Base-by-base conservation (phyloP, 2,329 filamentous ascomycete species). In the Neonectria coccinea region DNA sequence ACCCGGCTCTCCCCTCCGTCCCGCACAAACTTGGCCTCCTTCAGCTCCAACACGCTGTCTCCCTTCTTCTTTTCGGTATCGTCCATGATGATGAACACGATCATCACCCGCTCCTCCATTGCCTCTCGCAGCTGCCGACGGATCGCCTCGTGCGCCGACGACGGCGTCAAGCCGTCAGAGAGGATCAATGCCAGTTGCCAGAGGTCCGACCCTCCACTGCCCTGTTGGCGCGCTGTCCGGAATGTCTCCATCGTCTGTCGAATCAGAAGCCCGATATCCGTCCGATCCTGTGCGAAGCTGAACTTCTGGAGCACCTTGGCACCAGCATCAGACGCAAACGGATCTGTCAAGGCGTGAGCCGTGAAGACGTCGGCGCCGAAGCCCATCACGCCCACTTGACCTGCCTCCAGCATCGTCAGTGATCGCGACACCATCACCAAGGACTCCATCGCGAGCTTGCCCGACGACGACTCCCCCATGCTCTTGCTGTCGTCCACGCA, bases 81-180 rank as follows among this genome's bases (percentile, higher is more conserved):
- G 82, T 99, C 96, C 75, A 99, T 93, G 74, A 99, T 92, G 73
- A 99, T 93, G 78, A 99, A 99, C 6, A 99, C 95, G 67, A 98
- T 90, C 93, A 99, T 97, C 76, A 99, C 97, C 16, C 94, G 86
- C 80, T 97, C 93, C 78, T 97, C 94, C 74, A 94, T 89, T 1
- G 96, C 95, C 79, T 95, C 91, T 10, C 96, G 86, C 11, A 99
- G 89, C 22, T 98, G 85, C 5, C 93, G 85, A 16, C 92, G 87
- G 70, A 99, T 94, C 5, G 88, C 85, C 18, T 94, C 92, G 77
- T 98, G 95, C 52, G 94, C 91, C 1, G 85, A 83, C 41, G 87
- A 89, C 56, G 97, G 93, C 70, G 94, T 97, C 25, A 98, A 88
- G 9, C 97, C 96, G 74, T 99, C 96, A 0, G 93, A 97, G 57